These are phyloP conservation scores for Colletotrichum shisoi DNA, from an alignment of 2,329 filamentous ascomycete genomes.

Conservation along the genomic window DNA sequence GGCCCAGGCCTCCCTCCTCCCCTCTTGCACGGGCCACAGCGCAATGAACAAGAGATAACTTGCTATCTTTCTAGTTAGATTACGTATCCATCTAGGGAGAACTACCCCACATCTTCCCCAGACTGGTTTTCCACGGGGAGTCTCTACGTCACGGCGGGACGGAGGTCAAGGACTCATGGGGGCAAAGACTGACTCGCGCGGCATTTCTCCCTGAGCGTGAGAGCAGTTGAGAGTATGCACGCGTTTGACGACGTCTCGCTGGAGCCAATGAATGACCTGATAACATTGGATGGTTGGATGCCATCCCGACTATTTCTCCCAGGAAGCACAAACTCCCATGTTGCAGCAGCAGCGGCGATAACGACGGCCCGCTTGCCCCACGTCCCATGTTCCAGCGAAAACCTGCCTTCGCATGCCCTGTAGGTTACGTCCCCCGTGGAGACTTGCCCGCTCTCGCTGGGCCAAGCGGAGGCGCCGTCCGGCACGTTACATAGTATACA, in stretches of 20 bases:
- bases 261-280: background rate
- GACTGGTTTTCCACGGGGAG: constrained; percentile 24
- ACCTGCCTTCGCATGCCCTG: background rate
- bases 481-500: too few species aligned
- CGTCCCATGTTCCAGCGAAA: background rate
- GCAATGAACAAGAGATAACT: constrained; percentile 7
- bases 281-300: background rate
- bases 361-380: background rate
- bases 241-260: background rate
- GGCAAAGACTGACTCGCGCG: constrained; percentile 28
- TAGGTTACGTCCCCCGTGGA: constrained; percentile 1
- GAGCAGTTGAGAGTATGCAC: background rate
- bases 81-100: constrained; percentile 24
- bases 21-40: constrained; percentile 8
- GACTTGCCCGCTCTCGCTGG: background rate
- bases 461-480: constrained; percentile 23
- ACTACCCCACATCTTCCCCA: constrained; percentile 34
- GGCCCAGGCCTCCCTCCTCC: background rate
- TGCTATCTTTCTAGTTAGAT: constrained; percentile 28
- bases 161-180: constrained; percentile 23
- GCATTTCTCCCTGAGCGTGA: constrained; percentile 5
- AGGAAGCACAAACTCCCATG: too few species aligned
- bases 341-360: background rate
- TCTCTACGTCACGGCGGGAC: constrained; percentile 35
- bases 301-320: background rate